A percentile compares a stretch with the other conserved stretches of the same genome.
Conservation (phyloP, 2,329 filamentous ascomycete genomes). For the Pseudogymnoascus sp. region DNA sequence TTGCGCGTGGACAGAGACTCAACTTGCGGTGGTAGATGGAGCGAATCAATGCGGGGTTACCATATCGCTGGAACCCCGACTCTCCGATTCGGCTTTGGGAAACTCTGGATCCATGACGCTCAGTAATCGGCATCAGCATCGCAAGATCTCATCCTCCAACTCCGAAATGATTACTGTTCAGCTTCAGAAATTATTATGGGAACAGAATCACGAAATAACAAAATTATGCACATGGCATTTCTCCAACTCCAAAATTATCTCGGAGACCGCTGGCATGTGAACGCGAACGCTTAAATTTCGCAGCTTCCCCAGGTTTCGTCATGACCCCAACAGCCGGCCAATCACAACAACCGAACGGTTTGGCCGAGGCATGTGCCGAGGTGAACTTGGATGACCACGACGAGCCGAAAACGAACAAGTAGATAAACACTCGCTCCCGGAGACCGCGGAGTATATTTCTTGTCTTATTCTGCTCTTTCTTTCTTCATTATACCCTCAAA, state of each 20-base stretch:
- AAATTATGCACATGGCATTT: constrained; percentile 1
- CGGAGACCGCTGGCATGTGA: constrained; percentile 6
- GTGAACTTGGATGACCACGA: background rate
- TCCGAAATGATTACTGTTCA: background rate
- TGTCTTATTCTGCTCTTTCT: constrained; percentile 4
- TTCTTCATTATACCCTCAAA: constrained; percentile 5
- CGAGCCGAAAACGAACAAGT: constrained; percentile 6
- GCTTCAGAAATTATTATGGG: background rate
- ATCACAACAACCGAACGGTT: background rate
- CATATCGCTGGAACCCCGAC: background rate
- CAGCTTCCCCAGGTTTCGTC: constrained; percentile 8
- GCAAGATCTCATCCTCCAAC: background rate
- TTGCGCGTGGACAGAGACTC: background rate
- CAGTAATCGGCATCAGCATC: background rate
- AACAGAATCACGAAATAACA: background rate
- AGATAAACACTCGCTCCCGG: constrained; percentile 6
- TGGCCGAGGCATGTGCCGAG: constrained; percentile 10
- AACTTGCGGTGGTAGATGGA: background rate
- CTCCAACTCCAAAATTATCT: constrained; percentile 4
- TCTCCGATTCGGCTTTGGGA: background rate
- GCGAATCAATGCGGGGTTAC: background rate
- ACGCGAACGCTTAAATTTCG: background rate
- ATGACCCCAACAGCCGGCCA: constrained; percentile 2
- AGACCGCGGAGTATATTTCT: constrained; percentile 3
- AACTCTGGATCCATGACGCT: background rate